A percentile compares a stretch with the other conserved stretches of the same genome.
phyloP scores from a whole-genome alignment of 1,284 basidiomycete species.

The Moniliophthora roreri region DNA sequence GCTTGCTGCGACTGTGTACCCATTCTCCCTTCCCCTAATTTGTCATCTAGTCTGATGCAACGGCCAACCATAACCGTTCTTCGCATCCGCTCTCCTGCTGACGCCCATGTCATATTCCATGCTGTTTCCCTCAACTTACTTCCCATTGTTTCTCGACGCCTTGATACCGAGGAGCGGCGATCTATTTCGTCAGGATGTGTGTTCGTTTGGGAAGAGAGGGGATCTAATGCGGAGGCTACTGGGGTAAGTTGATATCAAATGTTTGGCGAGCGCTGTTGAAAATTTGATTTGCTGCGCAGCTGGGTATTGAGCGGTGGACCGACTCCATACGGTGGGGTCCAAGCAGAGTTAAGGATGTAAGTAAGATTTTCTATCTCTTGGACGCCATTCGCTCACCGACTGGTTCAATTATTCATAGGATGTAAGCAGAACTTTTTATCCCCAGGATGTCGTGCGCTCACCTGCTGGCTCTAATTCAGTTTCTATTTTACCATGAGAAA shows the following conservation, averaged over 20 bases:
- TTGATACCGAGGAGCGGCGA: constrained; percentile 73
- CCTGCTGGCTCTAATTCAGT: constrained; percentile 54
- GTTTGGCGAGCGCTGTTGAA: constrained; percentile 11
- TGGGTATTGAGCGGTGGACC: constrained; percentile 79
- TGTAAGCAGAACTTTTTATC: no score
- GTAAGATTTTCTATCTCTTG: constrained; percentile 26
- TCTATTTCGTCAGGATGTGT: constrained; percentile 67
- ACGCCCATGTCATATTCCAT: constrained; percentile 77
- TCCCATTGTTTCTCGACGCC: constrained; percentile 69
- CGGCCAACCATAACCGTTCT: constrained; percentile 40
- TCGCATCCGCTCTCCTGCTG: constrained; percentile 52
- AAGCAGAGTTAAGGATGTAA: constrained; percentile 72
- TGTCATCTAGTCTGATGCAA: constrained; percentile 33
- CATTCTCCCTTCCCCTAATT: constrained; percentile 12
- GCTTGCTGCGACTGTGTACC: constrained; percentile 1
- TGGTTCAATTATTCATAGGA: no score
- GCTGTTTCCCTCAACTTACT: constrained; percentile 61
- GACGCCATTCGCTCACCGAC: no score
- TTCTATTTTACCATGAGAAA: constrained; percentile 74
- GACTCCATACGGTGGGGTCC: constrained; percentile 81
- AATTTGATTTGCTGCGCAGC: constrained; percentile 32
- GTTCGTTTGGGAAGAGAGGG: constrained; percentile 82
- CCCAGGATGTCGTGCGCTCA: no score
- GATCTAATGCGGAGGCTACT: constrained; percentile 64
- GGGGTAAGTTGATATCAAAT: constrained; percentile 45